Percentiles rank a stretch among this genome's conserved stretches.
Conservation (phyloP, 805 yeast species). For the Teunomyces barrocoloradensis region DNA sequence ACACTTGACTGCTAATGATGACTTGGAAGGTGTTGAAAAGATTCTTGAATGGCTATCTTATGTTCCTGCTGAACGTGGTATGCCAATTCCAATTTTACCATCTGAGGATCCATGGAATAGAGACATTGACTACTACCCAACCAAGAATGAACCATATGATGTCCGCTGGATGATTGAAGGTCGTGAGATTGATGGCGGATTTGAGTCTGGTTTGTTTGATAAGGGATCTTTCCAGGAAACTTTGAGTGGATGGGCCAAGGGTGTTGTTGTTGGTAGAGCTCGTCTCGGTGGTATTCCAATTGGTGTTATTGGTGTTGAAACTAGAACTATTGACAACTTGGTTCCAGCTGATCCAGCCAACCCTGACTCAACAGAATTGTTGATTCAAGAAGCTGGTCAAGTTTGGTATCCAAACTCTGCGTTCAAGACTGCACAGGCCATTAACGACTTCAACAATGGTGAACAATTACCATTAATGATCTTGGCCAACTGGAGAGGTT, state of each 20-base stretch:
- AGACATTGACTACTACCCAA: slow-evolving; percentile 78
- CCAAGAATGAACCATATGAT: slow-evolving; percentile 71
- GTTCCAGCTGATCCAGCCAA: slow-evolving; percentile 99
- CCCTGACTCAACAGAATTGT: slow-evolving; percentile 85
- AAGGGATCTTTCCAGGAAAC: slow-evolving; percentile 93
- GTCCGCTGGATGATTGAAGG: slow-evolving; percentile 96
- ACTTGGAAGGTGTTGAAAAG: slow-evolving; percentile 92
- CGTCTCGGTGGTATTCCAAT: slow-evolving; percentile 98
- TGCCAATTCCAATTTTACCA: slow-evolving; percentile 87
- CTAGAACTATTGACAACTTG: slow-evolving; percentile 83
- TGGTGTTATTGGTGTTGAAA: slow-evolving; percentile 97
- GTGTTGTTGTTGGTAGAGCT: slow-evolving; percentile 98
- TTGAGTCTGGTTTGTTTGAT: slow-evolving; percentile 88
- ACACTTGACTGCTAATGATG: slow-evolving; percentile 95
- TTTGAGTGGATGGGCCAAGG: slow-evolving; percentile 96
- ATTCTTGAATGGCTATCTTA: slow-evolving; percentile 95
- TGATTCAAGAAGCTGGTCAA: slow-evolving; percentile 96
- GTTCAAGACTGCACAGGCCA: slow-evolving; percentile 98
- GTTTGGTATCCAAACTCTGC: slow-evolving; percentile 99
- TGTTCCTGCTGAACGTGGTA: slow-evolving; percentile 84
- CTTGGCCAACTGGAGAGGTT: slow-evolving; percentile 99
- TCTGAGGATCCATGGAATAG: slow-evolving; percentile 91
- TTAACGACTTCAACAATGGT: slow-evolving; percentile 95
- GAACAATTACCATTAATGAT: slow-evolving; percentile 97
- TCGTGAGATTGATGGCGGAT: slow-evolving; percentile 58